A percentile compares a stretch with the other conserved stretches of the same genome.
Conservation (phyloP, 176 grass and related monocot species). For the Lolium multiflorum region DNA sequence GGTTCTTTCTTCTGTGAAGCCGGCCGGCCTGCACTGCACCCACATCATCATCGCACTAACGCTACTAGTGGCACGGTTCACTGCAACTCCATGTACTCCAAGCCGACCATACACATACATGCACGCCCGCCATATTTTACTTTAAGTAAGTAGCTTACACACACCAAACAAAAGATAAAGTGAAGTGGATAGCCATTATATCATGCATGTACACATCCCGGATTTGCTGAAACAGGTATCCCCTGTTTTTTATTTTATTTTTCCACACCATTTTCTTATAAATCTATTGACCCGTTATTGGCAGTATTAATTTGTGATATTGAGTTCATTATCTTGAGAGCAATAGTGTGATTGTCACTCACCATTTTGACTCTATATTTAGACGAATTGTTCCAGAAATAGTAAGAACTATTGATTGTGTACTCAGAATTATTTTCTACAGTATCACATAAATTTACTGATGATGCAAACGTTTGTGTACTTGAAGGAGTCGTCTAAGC, state of each 20-base stretch:
- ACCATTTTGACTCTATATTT: constrained; percentile 3
- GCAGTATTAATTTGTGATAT: background rate
- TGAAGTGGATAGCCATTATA: background rate
- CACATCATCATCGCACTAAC: constrained; percentile 40
- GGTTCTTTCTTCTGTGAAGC: constrained; percentile 36
- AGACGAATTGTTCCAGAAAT: background rate
- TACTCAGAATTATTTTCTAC: background rate
- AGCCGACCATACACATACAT: constrained; percentile 18
- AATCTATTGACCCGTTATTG: constrained; percentile 17
- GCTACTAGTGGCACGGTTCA: constrained; percentile 46
- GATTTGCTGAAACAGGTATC: background rate
- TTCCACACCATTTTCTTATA: background rate
- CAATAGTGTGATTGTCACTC: background rate
- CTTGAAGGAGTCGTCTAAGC: constrained; percentile 26
- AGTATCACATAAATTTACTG: background rate
- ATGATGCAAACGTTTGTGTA: background rate
- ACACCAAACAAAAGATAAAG: constrained; percentile 57
- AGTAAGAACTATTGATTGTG: no score
- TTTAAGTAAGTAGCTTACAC: constrained; percentile 51
- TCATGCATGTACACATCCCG: constrained; percentile 13
- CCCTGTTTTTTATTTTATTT: background rate
- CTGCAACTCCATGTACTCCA: constrained; percentile 27
- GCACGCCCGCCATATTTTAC: background rate
- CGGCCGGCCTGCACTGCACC: constrained; percentile 34
- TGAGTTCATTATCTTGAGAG: background rate